Evolutionary conservation across 768 basidiomycete genomes (phyloP).

Genomic region (Mycena alexandri): DNA sequence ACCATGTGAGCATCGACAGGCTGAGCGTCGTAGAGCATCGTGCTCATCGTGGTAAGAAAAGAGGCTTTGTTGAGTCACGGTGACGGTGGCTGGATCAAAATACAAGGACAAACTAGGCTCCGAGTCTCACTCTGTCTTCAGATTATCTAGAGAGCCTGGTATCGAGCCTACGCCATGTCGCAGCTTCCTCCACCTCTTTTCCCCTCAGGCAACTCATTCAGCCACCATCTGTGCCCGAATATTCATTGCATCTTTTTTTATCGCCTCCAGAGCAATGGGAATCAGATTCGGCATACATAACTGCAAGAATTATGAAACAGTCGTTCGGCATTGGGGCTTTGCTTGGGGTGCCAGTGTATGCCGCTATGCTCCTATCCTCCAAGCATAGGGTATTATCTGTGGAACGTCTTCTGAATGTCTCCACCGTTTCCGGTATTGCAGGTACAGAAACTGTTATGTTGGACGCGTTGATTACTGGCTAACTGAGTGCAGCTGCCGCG

Average conservation of each 20-base stretch:
- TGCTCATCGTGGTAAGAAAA: conserved; percentile 48
- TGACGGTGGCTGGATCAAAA: too few relatives aligned
- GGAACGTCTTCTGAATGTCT: conserved; percentile 30
- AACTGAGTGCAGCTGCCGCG: conserved; percentile 5
- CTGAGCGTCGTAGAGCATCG: conserved; percentile 67
- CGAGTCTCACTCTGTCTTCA: too few relatives aligned
- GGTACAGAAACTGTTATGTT: conserved; percentile 2
- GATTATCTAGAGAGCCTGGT: too few relatives aligned
- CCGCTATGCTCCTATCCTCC: conserved; percentile 6
- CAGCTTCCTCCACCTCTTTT: conserved; percentile 24
- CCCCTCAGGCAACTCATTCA: conserved; percentile 19
- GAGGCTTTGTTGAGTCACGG: neutral
- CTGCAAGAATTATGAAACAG: conserved; percentile 18
- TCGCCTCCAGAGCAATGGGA: conserved; percentile 22
- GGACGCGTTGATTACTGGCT: neutral
- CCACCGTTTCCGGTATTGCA: conserved; percentile 29
- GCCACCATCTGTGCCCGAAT: neutral
- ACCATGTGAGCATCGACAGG: conserved; percentile 56
- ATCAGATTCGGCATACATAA: conserved; percentile 23
- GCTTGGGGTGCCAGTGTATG: conserved; percentile 28
- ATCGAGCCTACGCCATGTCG: too few relatives aligned
- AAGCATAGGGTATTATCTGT: conserved; percentile 27
- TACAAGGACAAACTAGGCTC: too few relatives aligned
- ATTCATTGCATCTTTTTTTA: neutral
- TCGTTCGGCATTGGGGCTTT: conserved; percentile 19